Percentiles rank a stretch among this genome's conserved stretches.
Evolutionary conservation across 441 rosid genomes (phyloP).

Genomic region (Pelargonium citronellum): DNA sequence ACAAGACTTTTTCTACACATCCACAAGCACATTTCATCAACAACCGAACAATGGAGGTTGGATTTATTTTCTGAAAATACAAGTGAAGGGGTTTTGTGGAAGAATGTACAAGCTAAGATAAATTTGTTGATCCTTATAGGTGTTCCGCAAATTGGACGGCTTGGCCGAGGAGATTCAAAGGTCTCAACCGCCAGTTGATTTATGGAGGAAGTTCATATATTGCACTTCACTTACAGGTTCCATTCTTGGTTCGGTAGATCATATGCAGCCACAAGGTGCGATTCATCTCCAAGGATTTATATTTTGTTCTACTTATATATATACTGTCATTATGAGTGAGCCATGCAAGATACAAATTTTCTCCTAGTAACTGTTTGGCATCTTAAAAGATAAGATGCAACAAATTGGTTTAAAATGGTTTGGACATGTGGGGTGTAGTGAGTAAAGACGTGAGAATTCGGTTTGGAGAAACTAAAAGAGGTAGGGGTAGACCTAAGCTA

Average conservation of each 20-base stretch:
- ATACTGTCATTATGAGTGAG: too few relatives aligned
- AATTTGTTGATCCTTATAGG: constrained; percentile 33
- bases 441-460: too few relatives aligned
- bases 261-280: constrained; percentile 93
- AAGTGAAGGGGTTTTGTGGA: constrained; percentile 5
- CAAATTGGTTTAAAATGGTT: too few relatives aligned
- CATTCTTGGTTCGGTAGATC: constrained; percentile 85
- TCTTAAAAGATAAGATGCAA: too few relatives aligned
- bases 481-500: too few relatives aligned
- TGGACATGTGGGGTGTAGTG: too few relatives aligned
- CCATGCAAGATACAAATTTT: too few relatives aligned
- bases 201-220: constrained; percentile 88
- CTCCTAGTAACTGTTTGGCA: too few relatives aligned
- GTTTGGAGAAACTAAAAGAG: too few relatives aligned
- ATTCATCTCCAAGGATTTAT: neutral
- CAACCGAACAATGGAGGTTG: constrained; percentile 93
- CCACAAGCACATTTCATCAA: constrained; percentile 99
- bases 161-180: constrained; percentile 77
- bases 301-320: neutral
- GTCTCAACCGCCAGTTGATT: constrained; percentile 77
- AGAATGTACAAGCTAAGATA: constrained; percentile 3
- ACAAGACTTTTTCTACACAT: constrained; percentile 55
- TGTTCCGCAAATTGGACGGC: constrained; percentile 73
- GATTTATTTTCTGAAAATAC: constrained; percentile 16
- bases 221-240: constrained; percentile 86